Evolutionary conservation across 768 basidiomycete species (phyloP), one percentile per base, ranked within the genome.

Genomic region (Phlegmacium glaucopus): DNA sequence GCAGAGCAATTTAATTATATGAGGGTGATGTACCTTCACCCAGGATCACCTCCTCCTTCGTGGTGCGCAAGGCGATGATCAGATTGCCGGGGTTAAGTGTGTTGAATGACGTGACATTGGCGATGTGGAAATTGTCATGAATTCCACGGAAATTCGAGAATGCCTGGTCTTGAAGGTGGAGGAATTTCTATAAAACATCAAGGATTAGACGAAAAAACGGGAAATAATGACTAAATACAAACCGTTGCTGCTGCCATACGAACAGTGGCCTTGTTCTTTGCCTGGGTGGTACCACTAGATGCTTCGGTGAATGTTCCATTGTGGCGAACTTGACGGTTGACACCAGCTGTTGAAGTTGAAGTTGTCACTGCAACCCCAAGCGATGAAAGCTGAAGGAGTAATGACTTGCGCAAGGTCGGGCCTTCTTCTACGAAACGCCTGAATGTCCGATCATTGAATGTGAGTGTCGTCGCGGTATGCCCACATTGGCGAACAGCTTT

Each of bases 401-500:
- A 11, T 16, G 16, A 39, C 13, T 22, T 2, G n/a, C 28, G 15
- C 30, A 26, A 39, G 6, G 9, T 35, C 34, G 4, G 1, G 37
- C 44, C 45, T 28, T 49, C 28, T 12, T 16, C 30, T 12, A 34
- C 2, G 28, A 32, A 5, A 22, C 42, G 39, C 13, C 36, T 32
- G 34, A 47, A 40, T 32, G 34, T 47, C 37, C 45, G 39, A 11
- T 42, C 22, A 11, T 15, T 17, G 13, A 42, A n/a, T 11, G 17
- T 22, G 28, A 46, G 1, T 9, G 18, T 32, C 3, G 51, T 37
- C 4, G 47, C 25, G n/a, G n/a, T n/a, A 13, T 44, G 44, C 4
- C 43, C 47, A 18, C 35, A 42, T 39, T 53, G 50, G 9, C 56
- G 51, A 7, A 58, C 49, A 2, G 56, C 54, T 18, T 52, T 39